phyloP scores from a whole-genome alignment of 2,329 filamentous ascomycete species.

The Alternaria brassicae region DNA sequence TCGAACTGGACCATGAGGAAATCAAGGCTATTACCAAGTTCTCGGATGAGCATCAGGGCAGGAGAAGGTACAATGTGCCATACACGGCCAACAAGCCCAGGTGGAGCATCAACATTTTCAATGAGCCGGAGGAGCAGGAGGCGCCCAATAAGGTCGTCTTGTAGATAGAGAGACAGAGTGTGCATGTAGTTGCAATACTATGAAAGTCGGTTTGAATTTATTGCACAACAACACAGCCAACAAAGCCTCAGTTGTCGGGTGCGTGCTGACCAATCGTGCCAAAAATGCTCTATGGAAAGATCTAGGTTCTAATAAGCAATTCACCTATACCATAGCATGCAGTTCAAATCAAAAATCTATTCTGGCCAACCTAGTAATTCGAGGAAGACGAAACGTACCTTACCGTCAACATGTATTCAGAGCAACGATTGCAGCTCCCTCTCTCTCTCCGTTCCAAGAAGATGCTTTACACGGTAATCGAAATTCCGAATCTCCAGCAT shows the following conservation, averaged over 20 bases:
- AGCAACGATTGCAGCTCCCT: neutral
- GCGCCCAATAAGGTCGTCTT: slow-evolving; percentile 57
- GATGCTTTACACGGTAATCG: neutral
- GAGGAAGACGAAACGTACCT: neutral
- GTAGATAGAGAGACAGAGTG: neutral
- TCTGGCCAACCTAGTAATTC: neutral
- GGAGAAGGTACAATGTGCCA: slow-evolving; percentile 62
- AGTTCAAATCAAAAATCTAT: neutral
- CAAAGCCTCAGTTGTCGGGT: no score
- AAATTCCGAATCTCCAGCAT: neutral
- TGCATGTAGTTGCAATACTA: neutral
- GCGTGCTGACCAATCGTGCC: no score
- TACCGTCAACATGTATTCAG: no score
- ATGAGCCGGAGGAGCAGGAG: slow-evolving; percentile 60
- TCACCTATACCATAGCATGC: no score
- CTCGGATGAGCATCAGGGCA: slow-evolving; percentile 61
- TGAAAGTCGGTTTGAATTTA: neutral
- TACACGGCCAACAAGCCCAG: slow-evolving; percentile 56
- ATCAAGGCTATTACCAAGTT: slow-evolving; percentile 50
- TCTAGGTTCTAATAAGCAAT: no score
- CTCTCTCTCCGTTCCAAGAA: neutral
- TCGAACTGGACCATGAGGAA: slow-evolving; percentile 33
- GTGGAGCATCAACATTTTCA: slow-evolving; percentile 66
- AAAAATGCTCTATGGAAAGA: no score
- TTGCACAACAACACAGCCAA: neutral